Evolutionary conservation across 1,139 yeast genomes (phyloP), one percentile per base, ranked within the genome.

Genomic region (Magnusiomyces sp.): DNA sequence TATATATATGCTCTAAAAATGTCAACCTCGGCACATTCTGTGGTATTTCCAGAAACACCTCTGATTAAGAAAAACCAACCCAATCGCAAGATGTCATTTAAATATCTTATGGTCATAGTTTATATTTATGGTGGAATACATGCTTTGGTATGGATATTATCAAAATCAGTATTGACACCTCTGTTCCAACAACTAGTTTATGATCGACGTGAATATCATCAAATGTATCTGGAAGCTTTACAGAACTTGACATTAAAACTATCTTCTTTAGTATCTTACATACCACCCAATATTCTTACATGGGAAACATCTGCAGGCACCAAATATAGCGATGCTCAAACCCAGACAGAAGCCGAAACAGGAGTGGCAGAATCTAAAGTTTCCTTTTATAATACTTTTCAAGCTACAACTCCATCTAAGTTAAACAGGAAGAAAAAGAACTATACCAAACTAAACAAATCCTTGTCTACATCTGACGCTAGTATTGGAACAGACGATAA

Each of bases 101-200:
- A 55, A 32, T 57, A 60, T 31, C 58, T 67, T 37, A 52, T 66
- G 3, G 63, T 63, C 1, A 49, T 67, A 11, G 49, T 63, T 14
- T 67, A 67, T 49, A 53, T 61, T 4, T 67, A 64, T 51, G 71
- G 70, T 1, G 71, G 71, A 1, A 55, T 62, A 4, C 56, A 66
- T 6, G 66, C 65, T 0, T 50, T 63, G 17, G 43, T 62, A 2
- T 66, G 63, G 14, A 44, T 66, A 1, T 48, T 66, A 16, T 62
- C 69, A 40, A 65, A 64, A 53, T 59, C 65, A 45, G 56, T 67
- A 11, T 51, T 67, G 16, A 55, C 56, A 23, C 71, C 71, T 19
- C 59, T 67, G 46, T 61, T 65, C 42, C 60, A 58, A 19, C 69
- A 68, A 53, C 63, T 68, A 9, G 59, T 67, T 2, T 58, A 50